Base-by-base conservation (phyloP, 1,139 yeast species). In the Suhomyces choctaworum region DNA sequence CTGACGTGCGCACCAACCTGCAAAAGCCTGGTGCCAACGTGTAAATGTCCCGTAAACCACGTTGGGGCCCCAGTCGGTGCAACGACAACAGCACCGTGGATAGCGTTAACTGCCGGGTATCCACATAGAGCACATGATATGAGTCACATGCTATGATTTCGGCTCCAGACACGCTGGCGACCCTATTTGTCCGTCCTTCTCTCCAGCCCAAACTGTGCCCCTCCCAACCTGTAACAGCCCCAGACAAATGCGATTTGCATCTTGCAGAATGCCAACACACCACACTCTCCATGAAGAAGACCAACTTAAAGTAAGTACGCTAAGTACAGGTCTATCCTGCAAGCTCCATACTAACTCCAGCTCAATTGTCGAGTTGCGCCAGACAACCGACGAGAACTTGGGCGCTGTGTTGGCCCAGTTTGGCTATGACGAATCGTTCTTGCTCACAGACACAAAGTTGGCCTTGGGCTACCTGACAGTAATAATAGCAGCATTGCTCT, bases 381-480 rank as follows among this genome's bases (percentile, higher is more conserved):
- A 64, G 22, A 69, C 75, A 22, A 60, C 71, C 7, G 82, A 78
- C 48, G 82, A 76, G 12, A 64, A 64, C 27, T 58, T 78, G 27
- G 56, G 71, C 3, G 52, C 56, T 36, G 66, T 73, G 2, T 58
- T 87, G 41, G 62, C 66, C 13, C 65, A 71, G 29, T 60, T 80
- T 32, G 92, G 90, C 2, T 89, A 76, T 57, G 62, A 60, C 11
- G 87, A 87, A 56, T 67, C 79, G 14, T 81, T 78, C 52, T 51
- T 51, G 10, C 56, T 80, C 23, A 67, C 67, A 31, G 95, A 89
- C 52, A 60, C 73, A 17, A 82, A 84, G 48, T 66, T 90, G 30
- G 80, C 72, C 1, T 58, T 89, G 28, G 96, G 96, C 0, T 81
- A 79, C 48, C 46, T 70, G 9, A 77, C 88, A 3, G 90, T 85